Evolutionary conservation across 768 basidiomycete species (phyloP).

Genomic region (Leucocoprinus leucothites): DNA sequence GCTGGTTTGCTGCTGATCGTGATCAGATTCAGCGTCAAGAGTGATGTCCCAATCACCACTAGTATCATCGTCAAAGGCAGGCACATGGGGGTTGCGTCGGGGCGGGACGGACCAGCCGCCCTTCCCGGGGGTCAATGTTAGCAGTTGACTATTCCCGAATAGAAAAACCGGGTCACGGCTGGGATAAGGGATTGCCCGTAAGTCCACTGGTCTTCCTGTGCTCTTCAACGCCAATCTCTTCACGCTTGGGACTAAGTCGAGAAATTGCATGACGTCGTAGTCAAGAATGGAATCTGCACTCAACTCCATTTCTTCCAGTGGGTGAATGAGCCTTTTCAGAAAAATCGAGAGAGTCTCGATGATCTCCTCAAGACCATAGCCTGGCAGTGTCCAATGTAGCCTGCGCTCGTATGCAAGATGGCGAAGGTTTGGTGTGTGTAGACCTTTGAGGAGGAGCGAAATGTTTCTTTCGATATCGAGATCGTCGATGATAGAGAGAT

Average conservation of each 20-base stretch:
- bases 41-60: background rate
- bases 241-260: background rate
- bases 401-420: background rate
- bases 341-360: background rate
- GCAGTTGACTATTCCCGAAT: background rate
- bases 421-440: background rate
- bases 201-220: background rate
- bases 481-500: background rate
- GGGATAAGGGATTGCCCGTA: too few species aligned
- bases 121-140: too few species aligned
- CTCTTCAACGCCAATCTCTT: background rate
- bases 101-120: too few species aligned
- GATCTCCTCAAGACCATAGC: background rate
- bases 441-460: background rate
- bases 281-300: background rate
- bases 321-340: background rate
- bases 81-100: background rate
- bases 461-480: background rate
- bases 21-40: background rate
- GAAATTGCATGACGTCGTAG: background rate
- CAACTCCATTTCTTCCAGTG: slow-evolving; percentile 1
- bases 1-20: background rate
- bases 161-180: background rate
- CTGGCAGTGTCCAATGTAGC: background rate
- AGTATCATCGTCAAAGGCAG: background rate